Conservation (phyloP, 805 yeast species). For the Pichia californica region DNA sequence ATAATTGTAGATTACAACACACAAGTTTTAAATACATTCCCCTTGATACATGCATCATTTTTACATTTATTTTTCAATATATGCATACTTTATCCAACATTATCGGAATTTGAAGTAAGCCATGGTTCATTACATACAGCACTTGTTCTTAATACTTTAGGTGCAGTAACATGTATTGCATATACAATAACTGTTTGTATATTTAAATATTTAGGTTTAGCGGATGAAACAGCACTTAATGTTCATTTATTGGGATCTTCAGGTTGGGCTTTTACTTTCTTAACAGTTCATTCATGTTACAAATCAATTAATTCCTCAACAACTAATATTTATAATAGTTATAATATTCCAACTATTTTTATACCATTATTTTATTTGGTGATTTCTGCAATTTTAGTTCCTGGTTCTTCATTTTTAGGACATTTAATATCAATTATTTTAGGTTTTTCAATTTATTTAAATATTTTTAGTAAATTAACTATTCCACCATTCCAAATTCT, state of each 20-base stretch:
- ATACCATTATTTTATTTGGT: conserved; percentile 52
- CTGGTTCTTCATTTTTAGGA: conserved; percentile 67
- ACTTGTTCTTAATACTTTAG: conserved; percentile 63
- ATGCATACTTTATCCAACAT: conserved; percentile 49
- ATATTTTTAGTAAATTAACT: conserved; percentile 48
- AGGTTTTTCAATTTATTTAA: conserved; percentile 60
- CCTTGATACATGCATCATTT: conserved; percentile 57
- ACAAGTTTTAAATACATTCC: conserved; percentile 60
- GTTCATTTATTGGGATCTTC: conserved; percentile 60
- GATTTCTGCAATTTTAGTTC: conserved; percentile 45
- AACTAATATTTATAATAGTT: conserved; percentile 24
- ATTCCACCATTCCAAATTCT: conserved; percentile 63
- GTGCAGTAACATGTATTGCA: conserved; percentile 62
- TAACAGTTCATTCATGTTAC: conserved; percentile 51
- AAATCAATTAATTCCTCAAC: conserved; percentile 17
- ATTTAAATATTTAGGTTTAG: conserved; percentile 49
- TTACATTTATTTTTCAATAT: conserved; percentile 59
- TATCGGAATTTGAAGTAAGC: conserved; percentile 57
- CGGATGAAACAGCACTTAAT: conserved; percentile 43
- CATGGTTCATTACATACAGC: conserved; percentile 89
- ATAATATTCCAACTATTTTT: conserved; percentile 50
- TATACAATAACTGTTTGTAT: conserved; percentile 43
- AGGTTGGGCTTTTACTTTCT: conserved; percentile 66
- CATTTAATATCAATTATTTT: conserved; percentile 61
- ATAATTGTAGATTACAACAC: conserved; percentile 39